These are phyloP conservation scores for Zygosaccharomyces bailii DNA, from an alignment of 805 yeast genomes.

Conservation along the genomic window DNA sequence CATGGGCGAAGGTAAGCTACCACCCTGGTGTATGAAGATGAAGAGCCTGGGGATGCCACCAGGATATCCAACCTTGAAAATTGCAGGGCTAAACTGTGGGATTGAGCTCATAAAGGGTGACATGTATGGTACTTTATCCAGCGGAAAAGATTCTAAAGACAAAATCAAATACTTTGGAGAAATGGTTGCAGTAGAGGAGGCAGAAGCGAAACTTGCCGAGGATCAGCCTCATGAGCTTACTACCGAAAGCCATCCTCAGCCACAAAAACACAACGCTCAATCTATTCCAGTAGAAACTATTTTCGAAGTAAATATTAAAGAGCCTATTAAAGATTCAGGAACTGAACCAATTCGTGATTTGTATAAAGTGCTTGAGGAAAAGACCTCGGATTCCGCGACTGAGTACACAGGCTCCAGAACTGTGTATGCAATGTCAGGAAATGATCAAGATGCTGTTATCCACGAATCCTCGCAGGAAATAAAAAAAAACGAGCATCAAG, in stretches of 20 bases:
- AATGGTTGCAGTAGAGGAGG: conserved; percentile 25
- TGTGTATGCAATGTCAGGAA: conserved; percentile 8
- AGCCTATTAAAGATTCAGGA: not conserved
- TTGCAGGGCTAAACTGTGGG: conserved; percentile 52
- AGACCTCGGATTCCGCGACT: conserved; percentile 4
- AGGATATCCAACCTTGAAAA: conserved; percentile 60
- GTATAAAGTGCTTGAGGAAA: conserved; percentile 24
- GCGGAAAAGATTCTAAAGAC: conserved; percentile 12
- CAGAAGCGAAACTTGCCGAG: conserved; percentile 12
- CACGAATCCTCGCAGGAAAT: not conserved
- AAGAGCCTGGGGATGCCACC: conserved; percentile 78
- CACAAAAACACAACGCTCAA: not conserved
- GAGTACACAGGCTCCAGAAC: conserved; percentile 6
- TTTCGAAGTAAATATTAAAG: not conserved
- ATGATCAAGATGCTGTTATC: not conserved
- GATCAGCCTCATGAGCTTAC: conserved; percentile 6
- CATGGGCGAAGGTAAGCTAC: conserved; percentile 51
- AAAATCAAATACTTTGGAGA: conserved; percentile 32
- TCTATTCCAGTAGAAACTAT: not conserved
- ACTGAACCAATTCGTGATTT: conserved; percentile 13
- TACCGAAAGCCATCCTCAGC: not conserved
- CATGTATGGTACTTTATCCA: conserved; percentile 32
- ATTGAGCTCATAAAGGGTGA: conserved; percentile 38
- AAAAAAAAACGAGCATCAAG: conserved; percentile 12
- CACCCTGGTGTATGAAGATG: conserved; percentile 81